Evolutionary conservation across 2,329 filamentous ascomycete genomes (phyloP), one percentile per base, ranked within the genome.

Genomic region (Nemania serpens): DNA sequence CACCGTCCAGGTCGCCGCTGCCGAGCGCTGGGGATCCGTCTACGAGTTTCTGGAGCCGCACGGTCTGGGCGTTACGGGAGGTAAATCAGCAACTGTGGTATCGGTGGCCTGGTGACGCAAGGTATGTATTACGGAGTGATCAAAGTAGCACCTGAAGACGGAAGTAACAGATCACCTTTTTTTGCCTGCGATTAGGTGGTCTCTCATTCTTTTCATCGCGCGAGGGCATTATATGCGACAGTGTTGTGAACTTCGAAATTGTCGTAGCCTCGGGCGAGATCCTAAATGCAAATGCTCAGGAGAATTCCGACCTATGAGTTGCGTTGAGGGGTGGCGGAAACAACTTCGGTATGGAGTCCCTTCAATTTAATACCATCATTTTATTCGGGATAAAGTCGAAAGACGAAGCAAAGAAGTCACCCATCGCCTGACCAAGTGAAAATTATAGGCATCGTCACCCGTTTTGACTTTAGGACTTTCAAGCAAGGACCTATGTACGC

Each of bases 321-420:
- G 78, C 78, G 1, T 69, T 81, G 4, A 75, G 76, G n/a, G 79
- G 79, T 9, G 79, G 79, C 29, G 70, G 74, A 20, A 77, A 75
- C 61, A 64, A 61, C 47, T 42, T 64, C 22, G 57, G 56, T 53
- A 62, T n/a, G n/a, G n/a, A 12, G 36, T 37, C 34, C 34, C 10
- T 37, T 7, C n/a, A n/a, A n/a, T n/a, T n/a, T n/a, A n/a, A n/a
- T n/a, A n/a, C n/a, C n/a, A n/a, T n/a, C n/a, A n/a, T n/a, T n/a
- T n/a, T n/a, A n/a, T n/a, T n/a, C n/a, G n/a, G n/a, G n/a, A n/a
- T n/a, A n/a, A n/a, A n/a, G n/a, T n/a, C n/a, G n/a, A n/a, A n/a
- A n/a, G n/a, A n/a, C 34, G 34, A 36, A 36, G 12, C 12, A 36
- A 6, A 12, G 12, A 36, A 36, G 6, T 36, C 34, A 36, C 34